Evolutionary conservation across 2,329 filamentous ascomycete genomes (phyloP).

Genomic region (Lojkania enalia): DNA sequence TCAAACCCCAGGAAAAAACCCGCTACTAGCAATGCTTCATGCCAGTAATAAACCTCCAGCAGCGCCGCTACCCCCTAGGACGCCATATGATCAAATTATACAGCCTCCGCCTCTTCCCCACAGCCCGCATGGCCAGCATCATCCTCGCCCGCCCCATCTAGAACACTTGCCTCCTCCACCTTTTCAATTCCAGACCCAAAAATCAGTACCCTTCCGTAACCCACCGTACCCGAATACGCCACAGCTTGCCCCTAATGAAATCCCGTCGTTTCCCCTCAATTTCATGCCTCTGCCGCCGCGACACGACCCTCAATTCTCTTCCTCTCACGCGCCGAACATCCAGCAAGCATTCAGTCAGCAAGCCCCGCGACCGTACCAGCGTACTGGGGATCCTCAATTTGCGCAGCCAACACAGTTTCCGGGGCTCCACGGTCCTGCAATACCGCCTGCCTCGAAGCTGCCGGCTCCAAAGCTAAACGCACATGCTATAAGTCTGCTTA

Average conservation of each 20-base stretch:
- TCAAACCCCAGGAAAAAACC: slow-evolving; percentile 40
- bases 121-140: slow-evolving; percentile 58
- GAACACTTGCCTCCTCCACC: slow-evolving; percentile 54
- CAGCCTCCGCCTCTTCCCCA: slow-evolving; percentile 57
- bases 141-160: slow-evolving; percentile 57
- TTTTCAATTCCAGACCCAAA: slow-evolving; percentile 50
- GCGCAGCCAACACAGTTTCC: slow-evolving; percentile 43
- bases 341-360: slow-evolving; percentile 30
- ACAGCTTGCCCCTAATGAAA: slow-evolving; percentile 26
- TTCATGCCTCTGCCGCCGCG: slow-evolving; percentile 28
- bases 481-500: slow-evolving; percentile 61
- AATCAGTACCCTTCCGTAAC: slow-evolving; percentile 31
- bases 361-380: slow-evolving; percentile 50
- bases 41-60: slow-evolving; percentile 23
- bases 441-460: slow-evolving; percentile 60
- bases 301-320: slow-evolving; percentile 18
- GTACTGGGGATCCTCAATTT: slow-evolving; percentile 48
- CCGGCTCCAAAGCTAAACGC: slow-evolving; percentile 61
- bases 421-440: slow-evolving; percentile 47
- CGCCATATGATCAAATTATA: slow-evolving; percentile 59
- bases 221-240: slow-evolving; percentile 31
- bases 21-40: slow-evolving; percentile 60
- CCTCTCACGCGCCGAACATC: slow-evolving; percentile 22
- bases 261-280: slow-evolving; percentile 24
- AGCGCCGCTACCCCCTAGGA: slow-evolving; percentile 38